A percentile compares a stretch with the other conserved stretches of the same genome.
phyloP scores from a whole-genome alignment of 768 basidiomycete genomes.

The Mrakia blollopis region DNA sequence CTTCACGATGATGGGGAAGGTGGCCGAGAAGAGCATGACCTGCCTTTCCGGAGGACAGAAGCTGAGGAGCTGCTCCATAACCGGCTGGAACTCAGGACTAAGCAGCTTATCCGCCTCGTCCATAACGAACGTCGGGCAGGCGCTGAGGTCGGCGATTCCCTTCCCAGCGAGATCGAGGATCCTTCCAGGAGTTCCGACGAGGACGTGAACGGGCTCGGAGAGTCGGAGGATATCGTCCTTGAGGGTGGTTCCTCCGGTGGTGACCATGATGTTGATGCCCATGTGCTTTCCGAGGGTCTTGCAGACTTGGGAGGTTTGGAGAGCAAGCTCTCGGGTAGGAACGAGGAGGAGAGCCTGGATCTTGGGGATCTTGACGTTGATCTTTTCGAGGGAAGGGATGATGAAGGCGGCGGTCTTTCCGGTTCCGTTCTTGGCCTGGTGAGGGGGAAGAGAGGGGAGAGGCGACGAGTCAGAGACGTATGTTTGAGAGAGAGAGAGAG shows the following conservation, averaged over 20 bases:
- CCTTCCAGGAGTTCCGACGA: constrained; percentile 94
- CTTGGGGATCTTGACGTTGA: constrained; percentile 75
- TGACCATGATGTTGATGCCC: constrained; percentile 95
- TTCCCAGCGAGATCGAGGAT: constrained; percentile 93
- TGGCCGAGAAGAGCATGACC: constrained; percentile 98
- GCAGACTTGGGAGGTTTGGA: constrained; percentile 98
- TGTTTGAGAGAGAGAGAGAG: constrained; percentile 2
- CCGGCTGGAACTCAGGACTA: constrained; percentile 93
- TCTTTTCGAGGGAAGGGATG: constrained; percentile 90
- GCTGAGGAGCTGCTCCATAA: constrained; percentile 90
- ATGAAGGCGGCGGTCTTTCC: constrained; percentile 99
- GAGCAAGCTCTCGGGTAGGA: constrained; percentile 95
- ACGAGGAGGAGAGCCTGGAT: constrained; percentile 96
- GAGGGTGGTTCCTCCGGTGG: constrained; percentile 94
- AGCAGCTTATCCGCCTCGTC: constrained; percentile 98
- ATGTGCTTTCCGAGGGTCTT: constrained; percentile 96
- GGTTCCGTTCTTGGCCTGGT: constrained; percentile 55
- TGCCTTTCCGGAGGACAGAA: constrained; percentile 81
- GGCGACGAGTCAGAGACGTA: not conserved
- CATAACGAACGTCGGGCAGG: constrained; percentile 97
- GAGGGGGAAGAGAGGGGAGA: not conserved
- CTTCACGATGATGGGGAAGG: constrained; percentile 98
- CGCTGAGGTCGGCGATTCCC: constrained; percentile 83
- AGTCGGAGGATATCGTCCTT: constrained; percentile 96
- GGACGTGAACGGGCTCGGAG: constrained; percentile 83